Evolutionary conservation across 331 rosid genomes (phyloP), one percentile per base, ranked within the genome.

Genomic region (Prunus yedoensis): DNA sequence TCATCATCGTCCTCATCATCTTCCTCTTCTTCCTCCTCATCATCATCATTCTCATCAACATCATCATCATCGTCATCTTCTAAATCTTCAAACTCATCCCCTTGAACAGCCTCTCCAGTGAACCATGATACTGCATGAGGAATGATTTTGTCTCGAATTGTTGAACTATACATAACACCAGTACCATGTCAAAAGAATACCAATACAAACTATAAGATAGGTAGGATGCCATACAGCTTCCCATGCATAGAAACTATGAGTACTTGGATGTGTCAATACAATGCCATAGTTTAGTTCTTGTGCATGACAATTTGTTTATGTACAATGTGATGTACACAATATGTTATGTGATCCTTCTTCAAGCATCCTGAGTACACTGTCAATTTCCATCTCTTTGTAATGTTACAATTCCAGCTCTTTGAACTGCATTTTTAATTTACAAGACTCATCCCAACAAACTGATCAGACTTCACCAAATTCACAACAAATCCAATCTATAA

Each of bases 61-160:
- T 74, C 87, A 2, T 76, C 80, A 0, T 74, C 78, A 1, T 74
- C 76, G 15, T 74, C 77, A 47, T 82, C 87, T 8, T 63, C 86
- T 16, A 74, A 15, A 64, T 85, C 90, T 47, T 83, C 89, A 47
- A 78, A 73, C 66, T 80, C 96, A 66, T 77, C 77, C 68, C 76
- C 77, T 57, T 86, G 66, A 17, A 6, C 88, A 64, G 93, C 93
- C 83, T 88, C 91, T 79, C 96, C 93, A 18, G 90, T 88, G 79
- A 82, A 88, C 96, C 96, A 88, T 27, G 90, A 87, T 66, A 89
- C 91, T 46, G 93, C 96, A 81, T 81, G 89, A 66, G 93, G 93
- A 83, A 91, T 88, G 58, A 91, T 84, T 85, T 91, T 85, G 73
- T 87, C 96, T 75, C 91, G 82, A 70, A 88, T 83, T 62, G 93